A percentile compares a stretch with the other conserved stretches of the same genome.
Conservation (phyloP, 345 rosid species). For the Carallia pectinifolia region DNA sequence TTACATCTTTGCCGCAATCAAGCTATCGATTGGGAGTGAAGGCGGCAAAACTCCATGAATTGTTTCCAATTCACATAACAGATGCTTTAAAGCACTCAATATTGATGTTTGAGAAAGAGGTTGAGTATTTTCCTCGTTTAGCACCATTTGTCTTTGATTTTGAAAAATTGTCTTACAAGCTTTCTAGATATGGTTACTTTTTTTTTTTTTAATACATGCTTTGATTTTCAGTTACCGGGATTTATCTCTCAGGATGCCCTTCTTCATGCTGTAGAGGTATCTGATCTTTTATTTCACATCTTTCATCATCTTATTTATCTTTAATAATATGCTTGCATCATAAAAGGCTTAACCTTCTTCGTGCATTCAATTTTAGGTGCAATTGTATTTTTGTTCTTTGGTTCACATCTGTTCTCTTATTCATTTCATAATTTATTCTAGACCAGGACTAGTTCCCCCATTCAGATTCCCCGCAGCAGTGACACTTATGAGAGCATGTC, state of each 20-base stretch:
- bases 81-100: constrained; percentile 69
- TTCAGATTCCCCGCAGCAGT: constrained; percentile 63
- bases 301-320: not conserved
- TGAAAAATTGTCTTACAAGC: not conserved
- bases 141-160: not conserved
- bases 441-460: constrained; percentile 93
- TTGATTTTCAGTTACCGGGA: constrained; percentile 74
- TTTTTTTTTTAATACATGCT: constrained; percentile 4
- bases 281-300: not conserved
- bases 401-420: not conserved
- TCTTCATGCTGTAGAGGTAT: constrained; percentile 97
- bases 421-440: constrained; percentile 29
- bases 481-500: constrained; percentile 78
- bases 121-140: constrained; percentile 15
- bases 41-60: constrained; percentile 76
- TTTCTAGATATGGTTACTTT: constrained; percentile 7
- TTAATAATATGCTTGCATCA: too few relatives aligned
- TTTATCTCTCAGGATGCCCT: constrained; percentile 81
- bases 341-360: not conserved
- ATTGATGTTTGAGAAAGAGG: constrained; percentile 79
- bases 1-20: constrained; percentile 68
- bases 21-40: constrained; percentile 90
- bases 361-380: constrained; percentile 1
- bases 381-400: not conserved
- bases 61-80: constrained; percentile 68